Evolutionary conservation across 768 basidiomycete species (phyloP).

Genomic region (Infundibulicybe gibba): DNA sequence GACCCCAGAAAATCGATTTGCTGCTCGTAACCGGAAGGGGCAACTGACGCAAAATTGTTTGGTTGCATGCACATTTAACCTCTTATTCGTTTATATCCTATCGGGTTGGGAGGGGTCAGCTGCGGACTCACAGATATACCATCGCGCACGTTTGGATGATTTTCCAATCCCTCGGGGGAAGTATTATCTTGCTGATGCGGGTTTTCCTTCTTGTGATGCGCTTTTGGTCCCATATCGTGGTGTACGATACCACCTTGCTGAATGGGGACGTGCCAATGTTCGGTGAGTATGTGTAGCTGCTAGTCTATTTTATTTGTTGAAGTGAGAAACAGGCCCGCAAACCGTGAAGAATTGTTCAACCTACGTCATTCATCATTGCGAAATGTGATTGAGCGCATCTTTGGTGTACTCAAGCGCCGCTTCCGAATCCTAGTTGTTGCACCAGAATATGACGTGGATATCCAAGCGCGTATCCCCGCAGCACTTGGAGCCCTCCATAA

Average conservation of each 20-base stretch:
- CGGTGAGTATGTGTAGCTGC: constrained; percentile 6
- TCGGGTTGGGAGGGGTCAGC: constrained; percentile 38
- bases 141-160: constrained; percentile 18
- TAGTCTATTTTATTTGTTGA: not conserved
- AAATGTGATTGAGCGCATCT: no score
- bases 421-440: constrained; percentile 9
- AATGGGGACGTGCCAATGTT: constrained; percentile 18
- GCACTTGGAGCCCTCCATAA: constrained; percentile 19
- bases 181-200: constrained; percentile 31
- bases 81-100: constrained; percentile 31
- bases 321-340: constrained; percentile 31
- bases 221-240: constrained; percentile 34
- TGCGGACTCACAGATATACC: constrained; percentile 28
- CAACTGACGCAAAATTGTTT: constrained; percentile 33
- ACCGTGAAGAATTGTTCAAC: constrained; percentile 37
- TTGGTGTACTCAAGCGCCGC: constrained; percentile 13
- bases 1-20: constrained; percentile 7
- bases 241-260: constrained; percentile 31
- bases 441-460: constrained; percentile 7
- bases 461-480: constrained; percentile 15
- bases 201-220: constrained; percentile 25
- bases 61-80: constrained; percentile 25
- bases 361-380: constrained; percentile 32
- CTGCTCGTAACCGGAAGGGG: constrained; percentile 24
- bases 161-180: constrained; percentile 25